Conservation (phyloP, 2,329 filamentous ascomycete genomes). For the Drechslerella dactyloides region DNA sequence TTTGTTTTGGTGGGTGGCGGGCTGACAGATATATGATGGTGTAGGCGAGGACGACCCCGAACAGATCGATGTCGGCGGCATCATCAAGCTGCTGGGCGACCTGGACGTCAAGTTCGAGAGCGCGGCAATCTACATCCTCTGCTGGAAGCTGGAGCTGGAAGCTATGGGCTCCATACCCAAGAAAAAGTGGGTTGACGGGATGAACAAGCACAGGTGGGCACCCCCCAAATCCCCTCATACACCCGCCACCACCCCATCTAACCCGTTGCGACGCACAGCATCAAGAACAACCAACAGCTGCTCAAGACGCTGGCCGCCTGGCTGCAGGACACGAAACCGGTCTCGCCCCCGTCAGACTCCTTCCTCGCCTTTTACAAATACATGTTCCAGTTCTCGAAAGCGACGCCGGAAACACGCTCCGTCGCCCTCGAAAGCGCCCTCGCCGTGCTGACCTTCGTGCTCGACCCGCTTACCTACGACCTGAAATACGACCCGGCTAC, state of each 20-base stretch:
- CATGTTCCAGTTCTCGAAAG: conserved; percentile 49
- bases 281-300: conserved; percentile 35
- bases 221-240: too few relatives aligned
- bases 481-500: conserved; percentile 41
- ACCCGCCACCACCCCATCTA: background rate
- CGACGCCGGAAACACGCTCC: conserved; percentile 25
- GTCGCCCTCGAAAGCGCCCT: conserved; percentile 22
- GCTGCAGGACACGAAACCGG: conserved; percentile 40
- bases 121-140: conserved; percentile 45
- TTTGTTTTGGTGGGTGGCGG: background rate
- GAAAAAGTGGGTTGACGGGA: conserved; percentile 43
- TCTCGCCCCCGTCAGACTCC: conserved; percentile 23
- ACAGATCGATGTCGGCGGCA: conserved; percentile 35
- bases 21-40: conserved; percentile 1
- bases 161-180: conserved; percentile 45
- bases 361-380: conserved; percentile 43
- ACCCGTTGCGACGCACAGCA: background rate
- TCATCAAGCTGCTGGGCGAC: conserved; percentile 36
- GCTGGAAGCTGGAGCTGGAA: conserved; percentile 39
- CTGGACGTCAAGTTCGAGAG: conserved; percentile 43
- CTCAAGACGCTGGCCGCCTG: conserved; percentile 30
- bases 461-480: conserved; percentile 42
- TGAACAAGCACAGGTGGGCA: conserved; percentile 29
- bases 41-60: conserved; percentile 29
- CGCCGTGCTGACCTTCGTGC: conserved; percentile 25